These are phyloP conservation scores for Psophocarpus tetragonolobus DNA, from an alignment of 306 rosid genomes.

Conservation along the genomic window DNA sequence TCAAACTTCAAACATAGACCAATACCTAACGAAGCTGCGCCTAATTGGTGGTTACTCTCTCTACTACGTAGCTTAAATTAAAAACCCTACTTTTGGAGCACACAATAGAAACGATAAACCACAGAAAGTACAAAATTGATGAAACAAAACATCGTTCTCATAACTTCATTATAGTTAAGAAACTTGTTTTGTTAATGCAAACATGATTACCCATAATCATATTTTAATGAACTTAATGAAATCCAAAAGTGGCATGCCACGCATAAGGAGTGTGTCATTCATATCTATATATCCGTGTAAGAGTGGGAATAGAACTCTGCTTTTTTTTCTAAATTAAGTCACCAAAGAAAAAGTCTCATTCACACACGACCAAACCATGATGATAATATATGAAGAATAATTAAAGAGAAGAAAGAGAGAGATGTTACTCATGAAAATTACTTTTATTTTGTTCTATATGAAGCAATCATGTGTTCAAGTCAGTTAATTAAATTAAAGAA, in stretches of 20 bases:
- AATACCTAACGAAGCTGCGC: constrained; percentile 31
- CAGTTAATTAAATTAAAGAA: constrained; percentile 21
- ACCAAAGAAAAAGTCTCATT: constrained; percentile 16
- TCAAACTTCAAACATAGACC: constrained; percentile 20
- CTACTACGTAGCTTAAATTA: constrained; percentile 18
- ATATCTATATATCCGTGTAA: constrained; percentile 21
- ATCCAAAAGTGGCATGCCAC: constrained; percentile 29
- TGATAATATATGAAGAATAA: constrained; percentile 6
- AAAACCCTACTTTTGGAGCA: neutral
- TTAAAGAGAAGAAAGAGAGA: neutral
- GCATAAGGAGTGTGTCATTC: constrained; percentile 19
- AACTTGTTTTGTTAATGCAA: constrained; percentile 20
- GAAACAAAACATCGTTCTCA: neutral
- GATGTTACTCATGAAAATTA: neutral
- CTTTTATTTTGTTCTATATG: neutral
- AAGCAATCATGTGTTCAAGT: constrained; percentile 26
- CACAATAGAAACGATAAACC: neutral
- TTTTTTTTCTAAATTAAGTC: neutral
- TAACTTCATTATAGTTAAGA: neutral
- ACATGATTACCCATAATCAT: neutral
- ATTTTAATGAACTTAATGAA: constrained; percentile 19
- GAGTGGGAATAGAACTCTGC: constrained; percentile 12
- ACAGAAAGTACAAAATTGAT: neutral
- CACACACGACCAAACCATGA: constrained; percentile 34
- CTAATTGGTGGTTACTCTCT: constrained; percentile 31